A percentile compares a stretch with the other conserved stretches of the same genome.
phyloP scores from a whole-genome alignment of 371 early-diverging fungal species.

The Mucor racemosus region DNA sequence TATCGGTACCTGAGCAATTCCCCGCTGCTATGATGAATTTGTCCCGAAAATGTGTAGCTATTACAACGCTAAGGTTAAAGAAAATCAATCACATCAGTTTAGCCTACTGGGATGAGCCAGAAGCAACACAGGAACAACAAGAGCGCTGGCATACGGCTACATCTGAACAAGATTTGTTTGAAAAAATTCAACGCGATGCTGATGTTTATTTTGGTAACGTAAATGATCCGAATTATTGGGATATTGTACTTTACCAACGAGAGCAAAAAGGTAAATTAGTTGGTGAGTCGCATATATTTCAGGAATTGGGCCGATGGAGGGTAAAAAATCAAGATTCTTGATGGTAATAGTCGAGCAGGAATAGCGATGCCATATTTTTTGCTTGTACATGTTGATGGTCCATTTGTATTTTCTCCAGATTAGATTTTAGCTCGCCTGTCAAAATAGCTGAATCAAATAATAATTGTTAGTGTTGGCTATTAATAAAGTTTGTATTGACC shows the following conservation, averaged over 20 bases:
- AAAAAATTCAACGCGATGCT: conserved; percentile 23
- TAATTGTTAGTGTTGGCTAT: neutral
- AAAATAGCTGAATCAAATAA: conserved; percentile 24
- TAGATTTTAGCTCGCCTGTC: conserved; percentile 22
- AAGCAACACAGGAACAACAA: conserved; percentile 24
- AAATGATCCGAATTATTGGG: conserved; percentile 24
- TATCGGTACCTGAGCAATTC: conserved; percentile 18
- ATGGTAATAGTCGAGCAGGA: conserved; percentile 39
- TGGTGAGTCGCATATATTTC: conserved; percentile 34
- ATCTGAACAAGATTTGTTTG: conserved; percentile 18
- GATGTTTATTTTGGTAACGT: conserved; percentile 4
- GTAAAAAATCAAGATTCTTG: neutral
- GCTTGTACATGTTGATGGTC: neutral
- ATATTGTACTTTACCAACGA: conserved; percentile 40
- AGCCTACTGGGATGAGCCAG: conserved; percentile 50
- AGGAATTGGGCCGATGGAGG: conserved; percentile 26
- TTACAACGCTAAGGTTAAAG: conserved; percentile 31
- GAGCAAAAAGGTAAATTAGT: conserved; percentile 21
- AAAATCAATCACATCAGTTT: conserved; percentile 44
- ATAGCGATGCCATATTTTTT: conserved; percentile 31
- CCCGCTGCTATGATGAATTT: conserved; percentile 15
- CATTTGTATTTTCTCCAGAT: conserved; percentile 1
- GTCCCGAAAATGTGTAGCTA: conserved; percentile 5
- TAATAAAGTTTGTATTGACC: neutral
- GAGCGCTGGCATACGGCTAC: neutral